Evolutionary conservation across 176 grass and related monocot genomes (phyloP).

Genomic region (Cenchrus americanus): DNA sequence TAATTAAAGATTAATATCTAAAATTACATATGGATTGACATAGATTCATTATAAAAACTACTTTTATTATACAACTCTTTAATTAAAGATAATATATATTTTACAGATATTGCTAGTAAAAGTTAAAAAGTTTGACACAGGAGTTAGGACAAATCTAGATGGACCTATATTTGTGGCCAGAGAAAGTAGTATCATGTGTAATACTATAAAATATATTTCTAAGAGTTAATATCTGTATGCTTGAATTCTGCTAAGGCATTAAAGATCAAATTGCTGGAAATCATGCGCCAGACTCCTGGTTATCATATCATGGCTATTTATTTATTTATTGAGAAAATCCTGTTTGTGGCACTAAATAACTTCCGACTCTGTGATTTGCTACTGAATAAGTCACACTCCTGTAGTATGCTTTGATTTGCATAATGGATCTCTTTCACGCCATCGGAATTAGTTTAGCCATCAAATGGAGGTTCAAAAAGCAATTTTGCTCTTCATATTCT

Average conservation of each 20-base stretch:
- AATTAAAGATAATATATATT: neutral
- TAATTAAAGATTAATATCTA: neutral
- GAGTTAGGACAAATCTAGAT: neutral
- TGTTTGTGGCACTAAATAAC: neutral
- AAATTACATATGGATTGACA: neutral
- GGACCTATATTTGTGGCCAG: neutral
- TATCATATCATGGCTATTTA: neutral
- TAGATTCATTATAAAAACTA: neutral
- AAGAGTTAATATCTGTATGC: conserved; percentile 10
- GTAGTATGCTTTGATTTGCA: neutral
- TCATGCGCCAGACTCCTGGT: conserved; percentile 9
- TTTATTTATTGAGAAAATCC: neutral
- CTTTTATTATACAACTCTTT: neutral
- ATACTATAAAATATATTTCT: conserved; percentile 27
- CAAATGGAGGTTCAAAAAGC: neutral
- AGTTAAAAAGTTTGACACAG: no score
- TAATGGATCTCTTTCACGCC: neutral
- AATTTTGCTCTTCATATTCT: neutral
- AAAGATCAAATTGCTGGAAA: neutral
- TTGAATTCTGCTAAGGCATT: no score
- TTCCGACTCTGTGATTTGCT: neutral
- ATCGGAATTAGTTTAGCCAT: neutral
- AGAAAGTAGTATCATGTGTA: neutral
- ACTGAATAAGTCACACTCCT: neutral
- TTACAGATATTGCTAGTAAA: neutral